Evolutionary conservation across 768 basidiomycete genomes (phyloP).

Genomic region (Suillus paluster): DNA sequence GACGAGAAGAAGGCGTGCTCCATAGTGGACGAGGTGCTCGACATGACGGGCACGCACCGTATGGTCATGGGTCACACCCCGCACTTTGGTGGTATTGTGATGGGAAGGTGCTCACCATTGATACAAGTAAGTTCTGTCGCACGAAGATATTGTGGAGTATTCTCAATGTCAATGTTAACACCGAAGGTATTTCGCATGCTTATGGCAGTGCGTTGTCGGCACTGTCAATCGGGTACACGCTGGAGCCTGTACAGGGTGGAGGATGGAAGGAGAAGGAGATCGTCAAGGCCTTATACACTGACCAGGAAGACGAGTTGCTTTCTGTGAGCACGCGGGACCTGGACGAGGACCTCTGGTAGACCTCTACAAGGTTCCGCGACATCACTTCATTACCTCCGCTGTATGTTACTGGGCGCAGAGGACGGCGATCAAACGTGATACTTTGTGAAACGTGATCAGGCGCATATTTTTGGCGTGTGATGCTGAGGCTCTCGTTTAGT

Average conservation of each 20-base stretch:
- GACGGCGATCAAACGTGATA: neutral
- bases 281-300: constrained; percentile 39
- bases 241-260: constrained; percentile 58
- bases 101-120: constrained; percentile 95
- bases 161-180: constrained; percentile 11
- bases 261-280: constrained; percentile 42
- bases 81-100: constrained; percentile 84
- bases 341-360: constrained; percentile 19
- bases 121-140: constrained; percentile 67
- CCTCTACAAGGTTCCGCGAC: neutral
- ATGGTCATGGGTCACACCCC: constrained; percentile 99
- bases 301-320: constrained; percentile 35
- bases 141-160: neutral
- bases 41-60: constrained; percentile 78
- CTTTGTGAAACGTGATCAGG: neutral
- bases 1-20: constrained; percentile 70
- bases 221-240: constrained; percentile 82
- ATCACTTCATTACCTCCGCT: neutral
- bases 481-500: too few species aligned
- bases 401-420: neutral
- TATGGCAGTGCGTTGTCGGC: constrained; percentile 94
- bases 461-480: too few species aligned
- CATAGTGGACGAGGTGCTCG: constrained; percentile 70
- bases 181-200: constrained; percentile 86
- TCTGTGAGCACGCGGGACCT: constrained; percentile 30